phyloP scores from a whole-genome alignment of 2,329 filamentous ascomycete species.

The Pseudocercospora cruenta region DNA sequence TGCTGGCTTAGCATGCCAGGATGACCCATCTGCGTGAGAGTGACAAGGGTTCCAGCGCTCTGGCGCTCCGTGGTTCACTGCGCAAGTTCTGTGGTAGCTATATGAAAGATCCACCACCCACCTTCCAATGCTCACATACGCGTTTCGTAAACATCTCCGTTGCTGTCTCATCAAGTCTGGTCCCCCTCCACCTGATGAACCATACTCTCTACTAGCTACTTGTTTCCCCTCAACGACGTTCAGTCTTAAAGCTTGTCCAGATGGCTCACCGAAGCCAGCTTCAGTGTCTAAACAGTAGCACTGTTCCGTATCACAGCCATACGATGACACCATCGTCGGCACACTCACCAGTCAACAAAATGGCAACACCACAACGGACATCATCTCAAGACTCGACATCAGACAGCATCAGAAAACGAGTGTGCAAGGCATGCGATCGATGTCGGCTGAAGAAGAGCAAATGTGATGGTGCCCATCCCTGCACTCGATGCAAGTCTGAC shows the following conservation, averaged over 20 bases:
- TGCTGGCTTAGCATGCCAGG: slow-evolving; percentile 16
- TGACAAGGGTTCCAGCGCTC: slow-evolving; percentile 14
- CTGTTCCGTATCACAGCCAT: slow-evolving; percentile 29
- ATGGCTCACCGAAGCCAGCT: slow-evolving; percentile 27
- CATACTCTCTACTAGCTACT: not conserved
- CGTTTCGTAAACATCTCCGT: not conserved
- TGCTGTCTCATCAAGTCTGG: not conserved
- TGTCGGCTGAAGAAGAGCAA: slow-evolving; percentile 70
- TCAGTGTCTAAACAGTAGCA: slow-evolving; percentile 23
- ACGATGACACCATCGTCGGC: slow-evolving; percentile 25
- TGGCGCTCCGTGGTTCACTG: slow-evolving; percentile 16
- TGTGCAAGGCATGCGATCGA: slow-evolving; percentile 69
- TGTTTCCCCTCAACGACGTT: not conserved
- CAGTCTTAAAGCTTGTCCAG: not conserved
- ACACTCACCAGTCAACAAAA: slow-evolving; percentile 30
- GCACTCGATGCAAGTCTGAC: slow-evolving; percentile 64
- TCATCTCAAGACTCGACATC: slow-evolving; percentile 32
- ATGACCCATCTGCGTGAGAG: slow-evolving; percentile 16
- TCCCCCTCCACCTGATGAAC: not conserved
- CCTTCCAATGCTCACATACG: slow-evolving; percentile 3
- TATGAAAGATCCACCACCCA: slow-evolving; percentile 15
- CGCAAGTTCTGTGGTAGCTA: slow-evolving; percentile 16
- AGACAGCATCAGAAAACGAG: slow-evolving; percentile 56
- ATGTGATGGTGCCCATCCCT: slow-evolving; percentile 66
- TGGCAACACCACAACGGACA: slow-evolving; percentile 29